These are phyloP conservation scores for Aspergillus viridinutans DNA, from an alignment of 2,329 filamentous ascomycete genomes.

Conservation along the genomic window DNA sequence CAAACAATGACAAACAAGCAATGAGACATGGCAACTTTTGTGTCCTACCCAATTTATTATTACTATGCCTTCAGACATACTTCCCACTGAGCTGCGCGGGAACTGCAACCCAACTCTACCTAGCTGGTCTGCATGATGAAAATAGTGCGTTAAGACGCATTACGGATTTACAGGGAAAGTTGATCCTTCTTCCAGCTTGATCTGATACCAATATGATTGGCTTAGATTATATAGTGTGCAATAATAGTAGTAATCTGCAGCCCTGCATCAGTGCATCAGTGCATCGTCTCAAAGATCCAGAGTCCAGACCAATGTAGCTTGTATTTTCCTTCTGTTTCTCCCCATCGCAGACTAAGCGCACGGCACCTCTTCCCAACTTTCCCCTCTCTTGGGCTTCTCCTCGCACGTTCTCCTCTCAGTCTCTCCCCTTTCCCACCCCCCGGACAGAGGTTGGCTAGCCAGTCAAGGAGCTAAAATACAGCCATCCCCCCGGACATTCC, in stretches of 20 bases:
- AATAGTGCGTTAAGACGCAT: background rate
- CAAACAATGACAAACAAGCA: background rate
- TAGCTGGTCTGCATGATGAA: background rate
- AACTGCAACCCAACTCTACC: background rate
- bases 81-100: background rate
- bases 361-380: background rate
- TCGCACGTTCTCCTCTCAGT: background rate
- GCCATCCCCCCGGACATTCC: background rate
- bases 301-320: conserved; percentile 14
- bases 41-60: background rate
- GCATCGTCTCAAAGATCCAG: background rate
- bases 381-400: conserved; percentile 2
- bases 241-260: conserved; percentile 10
- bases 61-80: background rate
- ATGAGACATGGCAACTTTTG: background rate
- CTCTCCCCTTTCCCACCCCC: conserved; percentile 4
- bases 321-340: background rate
- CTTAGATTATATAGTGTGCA: background rate
- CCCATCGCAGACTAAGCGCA: too few relatives aligned
- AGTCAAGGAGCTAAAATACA: conserved; percentile 7
- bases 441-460: conserved; percentile 6
- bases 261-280: conserved; percentile 9
- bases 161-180: background rate
- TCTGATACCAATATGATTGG: background rate
- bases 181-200: background rate